A percentile compares a stretch with the other conserved stretches of the same genome.
Conservation (phyloP, 1,139 yeast species). For the Trichomonascaceae sp. region DNA sequence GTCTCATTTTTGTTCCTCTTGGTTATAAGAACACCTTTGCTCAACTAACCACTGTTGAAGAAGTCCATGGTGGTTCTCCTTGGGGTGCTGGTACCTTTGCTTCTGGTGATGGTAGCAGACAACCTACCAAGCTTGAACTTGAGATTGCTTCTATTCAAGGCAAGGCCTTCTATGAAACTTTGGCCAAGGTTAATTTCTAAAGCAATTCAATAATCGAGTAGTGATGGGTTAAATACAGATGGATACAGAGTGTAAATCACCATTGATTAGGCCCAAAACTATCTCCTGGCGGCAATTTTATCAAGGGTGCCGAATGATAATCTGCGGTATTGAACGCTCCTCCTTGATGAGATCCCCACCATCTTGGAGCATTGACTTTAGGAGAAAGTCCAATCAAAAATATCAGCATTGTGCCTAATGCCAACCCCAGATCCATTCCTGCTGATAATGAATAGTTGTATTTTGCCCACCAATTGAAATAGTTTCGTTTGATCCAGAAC, state of each 20-base stretch:
- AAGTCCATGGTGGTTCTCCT: constrained; percentile 77
- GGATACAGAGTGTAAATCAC: constrained; percentile 9
- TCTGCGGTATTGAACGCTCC: constrained; percentile 27
- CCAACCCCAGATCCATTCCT: constrained; percentile 52
- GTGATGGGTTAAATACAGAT: too few species aligned
- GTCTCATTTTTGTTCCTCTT: constrained; percentile 71
- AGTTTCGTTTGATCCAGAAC: constrained; percentile 43
- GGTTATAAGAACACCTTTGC: constrained; percentile 65
- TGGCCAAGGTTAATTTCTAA: constrained; percentile 13
- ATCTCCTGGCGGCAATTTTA: constrained; percentile 18
- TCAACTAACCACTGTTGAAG: constrained; percentile 52
- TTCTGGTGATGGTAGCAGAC: constrained; percentile 74
- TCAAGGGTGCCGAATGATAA: constrained; percentile 18
- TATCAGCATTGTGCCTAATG: constrained; percentile 45
- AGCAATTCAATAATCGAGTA: too few species aligned
- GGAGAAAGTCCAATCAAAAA: constrained; percentile 40
- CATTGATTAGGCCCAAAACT: constrained; percentile 27
- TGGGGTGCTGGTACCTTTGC: constrained; percentile 89
- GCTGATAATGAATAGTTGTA: constrained; percentile 56
- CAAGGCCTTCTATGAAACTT: constrained; percentile 48
- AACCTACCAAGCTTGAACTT: constrained; percentile 59
- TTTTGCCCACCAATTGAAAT: constrained; percentile 61
- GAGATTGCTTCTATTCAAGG: constrained; percentile 63
- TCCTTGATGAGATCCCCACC: constrained; percentile 50
- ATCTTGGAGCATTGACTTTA: constrained; percentile 35